Evolutionary conservation across 768 basidiomycete genomes (phyloP).

Genomic region (Dendrothele bispora): DNA sequence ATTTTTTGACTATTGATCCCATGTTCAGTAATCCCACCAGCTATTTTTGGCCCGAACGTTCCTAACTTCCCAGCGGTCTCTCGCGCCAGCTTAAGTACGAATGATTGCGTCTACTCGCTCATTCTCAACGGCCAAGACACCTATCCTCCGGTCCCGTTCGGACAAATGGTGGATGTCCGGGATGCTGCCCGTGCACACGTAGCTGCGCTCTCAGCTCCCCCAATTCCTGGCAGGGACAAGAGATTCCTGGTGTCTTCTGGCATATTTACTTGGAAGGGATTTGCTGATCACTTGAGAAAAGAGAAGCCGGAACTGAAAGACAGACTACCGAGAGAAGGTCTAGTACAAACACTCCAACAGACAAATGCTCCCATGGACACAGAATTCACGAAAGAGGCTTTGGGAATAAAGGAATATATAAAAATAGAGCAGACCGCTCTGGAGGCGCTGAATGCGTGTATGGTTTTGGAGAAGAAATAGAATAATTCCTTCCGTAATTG

Average conservation of each 20-base stretch:
- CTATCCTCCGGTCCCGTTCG: neutral
- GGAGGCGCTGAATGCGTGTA: constrained; percentile 1
- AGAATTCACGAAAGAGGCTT: constrained; percentile 1
- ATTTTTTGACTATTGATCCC: neutral
- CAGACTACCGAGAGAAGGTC: constrained; percentile 3
- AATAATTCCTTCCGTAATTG: no score
- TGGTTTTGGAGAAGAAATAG: constrained; percentile 10
- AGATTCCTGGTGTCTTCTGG: constrained; percentile 3
- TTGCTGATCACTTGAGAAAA: constrained; percentile 1
- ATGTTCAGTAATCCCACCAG: constrained; percentile 14
- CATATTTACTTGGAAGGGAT: constrained; percentile 6
- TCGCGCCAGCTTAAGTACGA: neutral
- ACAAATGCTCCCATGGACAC: constrained; percentile 9
- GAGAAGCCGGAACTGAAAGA: constrained; percentile 7
- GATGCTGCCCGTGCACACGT: constrained; percentile 14
- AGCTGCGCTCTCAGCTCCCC: constrained; percentile 9
- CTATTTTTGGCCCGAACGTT: constrained; percentile 18
- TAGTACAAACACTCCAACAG: constrained; percentile 3
- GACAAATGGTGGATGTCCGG: constrained; percentile 13
- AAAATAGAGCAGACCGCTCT: constrained; percentile 4
- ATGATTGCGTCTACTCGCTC: constrained; percentile 4
- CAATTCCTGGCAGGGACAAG: constrained; percentile 3
- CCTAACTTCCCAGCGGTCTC: constrained; percentile 6
- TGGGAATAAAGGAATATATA: constrained; percentile 8
- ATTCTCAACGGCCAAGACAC: neutral